Base-by-base conservation (phyloP, 2,329 filamentous ascomycete species). In the Diaporthe ampelina region DNA sequence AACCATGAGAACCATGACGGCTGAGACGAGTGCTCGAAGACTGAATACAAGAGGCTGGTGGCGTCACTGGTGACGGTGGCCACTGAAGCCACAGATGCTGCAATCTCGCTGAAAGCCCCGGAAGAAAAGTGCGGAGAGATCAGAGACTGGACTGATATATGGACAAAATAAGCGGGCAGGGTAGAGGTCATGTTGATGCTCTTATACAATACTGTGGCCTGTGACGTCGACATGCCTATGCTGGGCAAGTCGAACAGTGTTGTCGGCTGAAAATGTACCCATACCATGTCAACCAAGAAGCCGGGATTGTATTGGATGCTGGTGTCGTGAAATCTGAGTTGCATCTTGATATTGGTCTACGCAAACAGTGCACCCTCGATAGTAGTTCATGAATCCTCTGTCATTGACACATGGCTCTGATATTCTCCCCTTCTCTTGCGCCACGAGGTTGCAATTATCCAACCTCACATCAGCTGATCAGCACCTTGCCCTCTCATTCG, bases 1-100 rank as follows among this genome's bases (percentile, higher is more conserved):
- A 74, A 74, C 73, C 68, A 74, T 10, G 52, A 29, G 29, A 29
- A 29, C 29, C 29, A 29, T 29, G 29, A 9, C 19, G 73, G 52
- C 4, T n/a, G 40, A n/a, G 73, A 59, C 0, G 29, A n/a, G 3
- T 56, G 43, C 26, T 72, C 54, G 7, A 74, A 45, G 3, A 45
- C 61, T 24, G 73, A 57, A 29, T 57, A 74, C 1, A 72, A 15
- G 10, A 74, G 69, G 9, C 50, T 61, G 2, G 52, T 72, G 1
- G 69, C 29, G 37, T 61, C 17, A 7, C 69, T 61, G 10, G 68
- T 59, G n/a, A 74, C 35, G 11, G 35, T 35, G 17, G 43, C 73
- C 17, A 15, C 45, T 9, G 50, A 48, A 11, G 73, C 52, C 26
- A 13, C 15, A 17, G 15, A 43, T 43, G 15, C 40, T 13, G 52